A percentile compares a stretch with the other conserved stretches of the same genome.
phyloP scores from a whole-genome alignment of 192 early-diverging fungal genomes.

The Backusella sp. region DNA sequence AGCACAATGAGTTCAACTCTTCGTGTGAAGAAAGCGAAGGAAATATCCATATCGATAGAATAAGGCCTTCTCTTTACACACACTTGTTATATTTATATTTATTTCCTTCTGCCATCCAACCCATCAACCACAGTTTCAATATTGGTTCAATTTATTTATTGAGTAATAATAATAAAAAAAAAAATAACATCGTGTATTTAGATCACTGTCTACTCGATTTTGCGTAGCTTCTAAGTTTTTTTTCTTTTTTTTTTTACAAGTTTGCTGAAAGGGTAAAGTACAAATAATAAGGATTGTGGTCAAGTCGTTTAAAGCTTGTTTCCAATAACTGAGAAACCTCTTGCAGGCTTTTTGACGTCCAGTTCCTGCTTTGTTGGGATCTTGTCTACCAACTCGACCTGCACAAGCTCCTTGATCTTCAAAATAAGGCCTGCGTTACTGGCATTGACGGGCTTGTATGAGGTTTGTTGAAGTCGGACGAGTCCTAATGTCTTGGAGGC shows the following conservation, averaged over 20 bases:
- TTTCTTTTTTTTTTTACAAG: not conserved
- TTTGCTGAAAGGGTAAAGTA: not conserved
- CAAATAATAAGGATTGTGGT: not conserved
- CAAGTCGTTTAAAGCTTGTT: slow-evolving; percentile 8
- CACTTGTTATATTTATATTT: too few species aligned
- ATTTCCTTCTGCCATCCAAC: too few species aligned
- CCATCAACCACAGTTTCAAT: not conserved
- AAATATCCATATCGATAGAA: too few species aligned
- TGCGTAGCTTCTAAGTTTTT: not conserved
- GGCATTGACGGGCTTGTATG: slow-evolving; percentile 46
- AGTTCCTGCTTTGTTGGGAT: slow-evolving; percentile 38
- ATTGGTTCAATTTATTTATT: not conserved
- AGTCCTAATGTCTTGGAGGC: slow-evolving; percentile 42
- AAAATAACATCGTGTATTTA: not conserved
- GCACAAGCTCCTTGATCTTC: slow-evolving; percentile 50
- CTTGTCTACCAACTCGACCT: slow-evolving; percentile 39
- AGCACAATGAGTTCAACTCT: too few species aligned
- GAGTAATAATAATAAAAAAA: not conserved
- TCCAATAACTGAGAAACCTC: slow-evolving; percentile 36
- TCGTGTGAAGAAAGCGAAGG: too few species aligned
- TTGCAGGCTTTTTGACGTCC: slow-evolving; percentile 25
- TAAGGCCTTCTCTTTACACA: too few species aligned
- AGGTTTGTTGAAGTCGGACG: slow-evolving; percentile 33
- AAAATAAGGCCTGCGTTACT: slow-evolving; percentile 48
- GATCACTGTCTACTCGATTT: not conserved